Evolutionary conservation across 202 grass and related monocot genomes (phyloP).

Genomic region (Panicum virgatum): DNA sequence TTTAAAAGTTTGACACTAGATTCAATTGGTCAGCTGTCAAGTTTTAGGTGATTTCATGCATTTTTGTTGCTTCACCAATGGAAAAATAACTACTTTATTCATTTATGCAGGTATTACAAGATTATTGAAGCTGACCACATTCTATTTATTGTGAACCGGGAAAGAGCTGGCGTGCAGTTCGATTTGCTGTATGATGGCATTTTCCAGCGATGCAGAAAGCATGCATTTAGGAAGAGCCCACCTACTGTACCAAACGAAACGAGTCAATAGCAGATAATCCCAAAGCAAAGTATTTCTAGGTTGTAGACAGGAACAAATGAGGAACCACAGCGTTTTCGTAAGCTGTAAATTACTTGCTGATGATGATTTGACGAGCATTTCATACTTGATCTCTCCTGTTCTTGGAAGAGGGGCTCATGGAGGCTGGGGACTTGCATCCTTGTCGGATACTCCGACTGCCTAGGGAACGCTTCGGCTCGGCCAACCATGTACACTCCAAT

Average conservation of each 20-base stretch:
- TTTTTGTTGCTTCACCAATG: neutral
- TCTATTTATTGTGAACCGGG: conserved; percentile 91
- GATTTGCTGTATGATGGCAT: conserved; percentile 93
- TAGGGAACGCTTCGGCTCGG: neutral
- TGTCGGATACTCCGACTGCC: neutral
- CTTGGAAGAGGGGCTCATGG: neutral
- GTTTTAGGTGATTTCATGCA: neutral
- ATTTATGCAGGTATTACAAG: conserved; percentile 79
- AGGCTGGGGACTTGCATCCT: neutral
- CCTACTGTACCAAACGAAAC: conserved; percentile 67
- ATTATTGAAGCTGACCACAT: conserved; percentile 96
- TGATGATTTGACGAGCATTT: conserved; percentile 9
- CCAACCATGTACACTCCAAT: neutral
- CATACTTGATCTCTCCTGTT: neutral
- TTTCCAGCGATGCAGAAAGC: conserved; percentile 93
- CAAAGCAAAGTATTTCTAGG: conserved; percentile 28
- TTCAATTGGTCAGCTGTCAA: conserved; percentile 10
- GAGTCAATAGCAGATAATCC: conserved; percentile 47
- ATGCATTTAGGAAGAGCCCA: conserved; percentile 60
- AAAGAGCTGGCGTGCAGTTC: conserved; percentile 93
- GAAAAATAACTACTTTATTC: neutral
- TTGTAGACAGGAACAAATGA: conserved; percentile 31
- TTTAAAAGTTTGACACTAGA: conserved; percentile 5
- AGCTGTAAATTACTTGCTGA: conserved; percentile 39
- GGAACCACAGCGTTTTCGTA: neutral